Base-by-base conservation (phyloP, 768 basidiomycete species). In the Podaxis sp. region DNA sequence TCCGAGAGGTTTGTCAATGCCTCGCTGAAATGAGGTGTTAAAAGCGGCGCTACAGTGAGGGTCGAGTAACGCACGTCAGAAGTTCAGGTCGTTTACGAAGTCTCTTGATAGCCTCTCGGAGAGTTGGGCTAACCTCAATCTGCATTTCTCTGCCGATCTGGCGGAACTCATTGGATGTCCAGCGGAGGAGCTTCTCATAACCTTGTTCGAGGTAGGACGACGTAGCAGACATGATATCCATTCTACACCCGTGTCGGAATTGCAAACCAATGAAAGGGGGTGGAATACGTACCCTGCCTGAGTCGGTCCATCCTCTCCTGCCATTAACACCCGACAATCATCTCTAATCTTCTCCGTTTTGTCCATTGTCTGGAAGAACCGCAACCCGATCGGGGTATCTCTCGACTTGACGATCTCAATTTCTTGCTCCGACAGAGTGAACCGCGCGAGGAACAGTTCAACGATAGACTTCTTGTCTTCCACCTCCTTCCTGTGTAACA, bases 161-260 rank as follows among this genome's bases (percentile, higher is more conserved):
- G 9, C 91, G 82, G 70, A 97, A 94, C 71, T 96, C 92, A 69
- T 90, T 88, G 0, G 87, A 83, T 71, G 88, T 85, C 86, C 91
- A 96, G 25, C 94, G 87, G 61, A 89, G 81, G 46, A 96, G 85
- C 76, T 97, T 98, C 63, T 92, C 87, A 74, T 92, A 96, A 2
- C 89, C 96, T 66, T 91, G 87, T 71, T 98, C 95, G 50, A 98
- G 85, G 64, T 93, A 83, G 8, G 86, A 79, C 0, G 90, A 87
- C 0, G 93, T 97, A 7, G 86, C 79, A 0, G 89, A 77, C 86
- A 98, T 93, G 63, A 98, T 93, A 69, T 98, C 96, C 50, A 93
- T 75, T 2, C 96, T 97, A 62, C 8, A 38, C 29, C 4, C 13
- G 2, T 36, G 29, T 59, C 43, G 63, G 36, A 60, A 29, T 57